Evolutionary conservation across 2,329 filamentous ascomycete genomes (phyloP), one percentile per base, ranked within the genome.

Genomic region (Zymoseptoria tritici): DNA sequence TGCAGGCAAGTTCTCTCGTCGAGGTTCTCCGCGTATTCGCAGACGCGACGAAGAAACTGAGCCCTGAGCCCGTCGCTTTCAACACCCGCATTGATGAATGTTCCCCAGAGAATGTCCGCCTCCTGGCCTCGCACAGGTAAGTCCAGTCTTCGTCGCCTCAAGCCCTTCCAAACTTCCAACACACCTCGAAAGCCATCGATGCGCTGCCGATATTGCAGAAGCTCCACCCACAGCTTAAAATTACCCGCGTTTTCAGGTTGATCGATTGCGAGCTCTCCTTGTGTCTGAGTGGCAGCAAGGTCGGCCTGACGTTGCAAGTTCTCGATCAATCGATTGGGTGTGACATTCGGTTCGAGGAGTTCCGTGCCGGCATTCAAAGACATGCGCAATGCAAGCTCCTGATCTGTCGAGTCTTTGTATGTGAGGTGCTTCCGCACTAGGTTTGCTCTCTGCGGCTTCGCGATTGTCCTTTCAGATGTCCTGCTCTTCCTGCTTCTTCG

Each of bases 41-140:
- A 68, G 9, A 81, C 62, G 9, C 73, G 66, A 5, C 70, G 46
- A 2, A 80, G 65, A 2, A 79, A 63, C 11, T 54, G 55, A 19
- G 55, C 51, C 5, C 54, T 60, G 11, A 54, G 49, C 9, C 58
- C 49, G 22, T 51, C 50, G 21, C 24, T 26, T 52, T 55, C 54
- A 55, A 74, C 64, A n/a, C 73, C 71, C 29, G 74, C 64, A 55
- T 73, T 71, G 52, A 81, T 62, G 54, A 82, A 77, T 0, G 72
- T 75, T 0, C 68, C 67, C 81, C 81, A 83, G 6, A 83, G 61
- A 11, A 68, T 69, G 8, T 75, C 69, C 19, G 78, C 76, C 4
- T 75, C 64, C n/a, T 61, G 56, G 19, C 76, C 75, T 11, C 65
- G 62, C 2, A 67, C 72, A 13, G 79, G 79, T 9, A 82, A 62